A percentile compares a stretch with the other conserved stretches of the same genome.
These are phyloP conservation scores for Pleurotus salmoneostramineus DNA, from an alignment of 768 basidiomycete species.

Conservation along the genomic window DNA sequence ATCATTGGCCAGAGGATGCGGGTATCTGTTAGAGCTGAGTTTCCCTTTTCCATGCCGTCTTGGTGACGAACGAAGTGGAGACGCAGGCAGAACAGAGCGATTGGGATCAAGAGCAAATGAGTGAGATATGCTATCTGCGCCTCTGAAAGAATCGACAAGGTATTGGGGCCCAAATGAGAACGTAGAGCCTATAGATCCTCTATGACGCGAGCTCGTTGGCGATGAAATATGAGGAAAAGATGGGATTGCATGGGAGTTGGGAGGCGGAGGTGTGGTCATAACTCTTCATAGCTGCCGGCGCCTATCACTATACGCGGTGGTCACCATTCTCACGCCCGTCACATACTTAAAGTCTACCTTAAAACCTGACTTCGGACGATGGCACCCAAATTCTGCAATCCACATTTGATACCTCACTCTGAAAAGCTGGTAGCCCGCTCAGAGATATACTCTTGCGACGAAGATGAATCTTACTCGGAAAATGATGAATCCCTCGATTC, in stretches of 20 bases:
- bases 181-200: conserved; percentile 71
- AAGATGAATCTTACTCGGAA: background rate
- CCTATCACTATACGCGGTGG: conserved; percentile 6
- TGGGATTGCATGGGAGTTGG: conserved; percentile 36
- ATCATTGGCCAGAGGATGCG: conserved; percentile 77
- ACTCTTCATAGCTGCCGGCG: background rate
- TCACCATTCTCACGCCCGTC: conserved; percentile 33
- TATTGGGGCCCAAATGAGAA: conserved; percentile 83
- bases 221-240: conserved; percentile 50
- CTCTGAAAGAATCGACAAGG: conserved; percentile 67
- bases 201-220: conserved; percentile 52
- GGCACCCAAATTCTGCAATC: conserved; percentile 4
- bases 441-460: background rate
- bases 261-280: conserved; percentile 43
- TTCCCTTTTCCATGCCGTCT: conserved; percentile 52
- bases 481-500: background rate
- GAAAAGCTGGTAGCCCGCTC: background rate
- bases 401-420: background rate
- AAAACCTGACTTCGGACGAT: no score
- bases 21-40: conserved; percentile 39
- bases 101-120: conserved; percentile 74
- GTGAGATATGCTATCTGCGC: conserved; percentile 56
- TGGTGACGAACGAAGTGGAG: conserved; percentile 68
- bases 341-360: no score
- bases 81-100: conserved; percentile 70